Percentiles rank a stretch among this genome's conserved stretches.
These are phyloP conservation scores for Trametes cingulata DNA, from an alignment of 768 basidiomycete species.

Conservation along the genomic window DNA sequence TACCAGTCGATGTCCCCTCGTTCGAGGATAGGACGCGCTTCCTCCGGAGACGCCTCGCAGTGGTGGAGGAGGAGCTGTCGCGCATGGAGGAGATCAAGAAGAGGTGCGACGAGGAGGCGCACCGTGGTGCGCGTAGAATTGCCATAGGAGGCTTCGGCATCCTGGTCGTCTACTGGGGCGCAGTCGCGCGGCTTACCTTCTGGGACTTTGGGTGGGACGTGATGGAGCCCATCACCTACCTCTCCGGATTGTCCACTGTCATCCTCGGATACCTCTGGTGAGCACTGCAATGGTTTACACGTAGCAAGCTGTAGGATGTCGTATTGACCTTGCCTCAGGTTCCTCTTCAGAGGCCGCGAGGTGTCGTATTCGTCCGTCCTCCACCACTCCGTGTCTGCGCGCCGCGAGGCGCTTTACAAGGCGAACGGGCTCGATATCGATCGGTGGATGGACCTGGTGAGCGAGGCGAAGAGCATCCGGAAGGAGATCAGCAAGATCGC, in stretches of 20 bases:
- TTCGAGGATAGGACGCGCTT: constrained; percentile 64
- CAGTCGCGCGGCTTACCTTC: constrained; percentile 64
- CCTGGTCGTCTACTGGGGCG: constrained; percentile 64
- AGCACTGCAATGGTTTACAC: neutral
- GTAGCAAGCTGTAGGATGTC: too few relatives aligned
- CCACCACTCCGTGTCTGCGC: constrained; percentile 55
- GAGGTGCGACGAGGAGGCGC: constrained; percentile 57
- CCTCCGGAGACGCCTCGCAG: constrained; percentile 47
- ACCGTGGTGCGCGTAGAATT: constrained; percentile 54
- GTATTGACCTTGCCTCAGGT: constrained; percentile 37
- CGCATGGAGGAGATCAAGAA: constrained; percentile 56
- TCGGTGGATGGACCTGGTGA: constrained; percentile 53
- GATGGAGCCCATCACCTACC: constrained; percentile 71
- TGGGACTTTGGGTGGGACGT: constrained; percentile 65
- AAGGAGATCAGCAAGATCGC: constrained; percentile 59
- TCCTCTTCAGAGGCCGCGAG: constrained; percentile 60
- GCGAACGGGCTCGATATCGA: constrained; percentile 62
- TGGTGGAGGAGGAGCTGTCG: constrained; percentile 45
- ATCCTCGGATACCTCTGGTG: constrained; percentile 64
- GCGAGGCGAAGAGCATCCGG: constrained; percentile 50
- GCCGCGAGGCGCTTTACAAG: constrained; percentile 57
- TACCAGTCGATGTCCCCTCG: constrained; percentile 61
- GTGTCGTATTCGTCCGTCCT: constrained; percentile 68
- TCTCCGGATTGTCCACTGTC: constrained; percentile 62
- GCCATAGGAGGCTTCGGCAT: constrained; percentile 60